phyloP scores from a whole-genome alignment of 2,329 filamentous ascomycete genomes.

The Tolypocladium pustulatum region DNA sequence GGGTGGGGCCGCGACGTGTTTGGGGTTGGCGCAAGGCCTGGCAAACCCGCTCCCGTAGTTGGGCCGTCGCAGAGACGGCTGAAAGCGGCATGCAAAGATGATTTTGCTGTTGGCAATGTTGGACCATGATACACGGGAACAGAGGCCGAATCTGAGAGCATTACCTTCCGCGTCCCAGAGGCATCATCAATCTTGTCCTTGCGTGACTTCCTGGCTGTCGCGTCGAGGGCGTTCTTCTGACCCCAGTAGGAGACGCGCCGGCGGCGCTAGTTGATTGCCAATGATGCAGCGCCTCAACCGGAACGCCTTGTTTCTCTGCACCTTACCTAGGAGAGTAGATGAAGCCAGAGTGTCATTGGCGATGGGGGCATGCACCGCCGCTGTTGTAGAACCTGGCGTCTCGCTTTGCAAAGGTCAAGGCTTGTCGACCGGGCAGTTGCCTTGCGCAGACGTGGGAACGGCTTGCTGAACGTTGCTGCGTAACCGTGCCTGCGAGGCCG shows the following conservation, averaged over 20 bases:
- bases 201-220: neutral
- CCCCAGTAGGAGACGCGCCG: neutral
- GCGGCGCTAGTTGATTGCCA: neutral
- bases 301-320: neutral
- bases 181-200: too few species aligned
- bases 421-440: neutral
- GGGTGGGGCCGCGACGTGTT: neutral
- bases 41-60: too few species aligned
- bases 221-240: neutral
- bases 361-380: neutral
- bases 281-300: neutral
- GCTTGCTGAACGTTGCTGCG: neutral
- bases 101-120: neutral
- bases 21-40: neutral
- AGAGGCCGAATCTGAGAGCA: neutral
- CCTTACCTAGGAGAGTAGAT: too few species aligned
- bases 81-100: neutral
- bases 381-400: neutral
- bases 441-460: neutral
- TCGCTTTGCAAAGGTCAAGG: neutral
- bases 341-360: neutral
- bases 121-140: neutral
- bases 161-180: neutral
- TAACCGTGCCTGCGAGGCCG: neutral
- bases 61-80: neutral